Base-by-base conservation (phyloP, 148 eudicot species). In the Oxyria digyna region DNA sequence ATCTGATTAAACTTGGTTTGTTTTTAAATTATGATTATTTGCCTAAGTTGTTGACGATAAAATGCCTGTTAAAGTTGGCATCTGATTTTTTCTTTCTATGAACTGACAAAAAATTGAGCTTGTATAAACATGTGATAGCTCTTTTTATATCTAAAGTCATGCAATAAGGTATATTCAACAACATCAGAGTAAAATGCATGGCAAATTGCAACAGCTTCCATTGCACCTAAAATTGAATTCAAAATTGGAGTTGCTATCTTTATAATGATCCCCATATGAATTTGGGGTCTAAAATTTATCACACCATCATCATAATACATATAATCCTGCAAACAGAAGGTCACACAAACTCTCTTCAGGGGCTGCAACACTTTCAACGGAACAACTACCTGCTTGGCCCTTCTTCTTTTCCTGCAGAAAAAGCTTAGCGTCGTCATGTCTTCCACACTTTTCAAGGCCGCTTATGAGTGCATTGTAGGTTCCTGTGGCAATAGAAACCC, bases 371-470 rank as follows among this genome's bases (percentile, higher is more conserved):
- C 49, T 69, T 68, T 73, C 77, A 40, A 65, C 23, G 20, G 63
- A 63, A 57, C 24, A 38, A 20, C 78, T 67, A 42, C 70, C 64
- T 50, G 32, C 69, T 40, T 79, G 84, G 69, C 83, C 68, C 23
- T 69, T 75, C 74, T 71, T 86, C 82, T 75, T 91, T 64, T 88
- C 85, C 78, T 78, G 83, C 73, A 82, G 71, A 43, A 77, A 85
- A 31, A 66, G 42, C 57, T 80, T 87, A 11, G 81, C 67, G 62
- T 78, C 83, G 17, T 74, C 69, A 50, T 59, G 70, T 74, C 67
- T 71, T 68, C 89, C 85, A 62, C 77, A 68, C 71, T 72, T 79
- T 78, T 86, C 87, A 71, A 91, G 89, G 71, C 91, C 91, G 15
- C 73, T 59, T 18, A 86, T 77, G 14, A 91, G 75, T 24, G 83